Base-by-base conservation (phyloP, 2,329 filamentous ascomycete genomes). In the Amylocarpus encephaloides region DNA sequence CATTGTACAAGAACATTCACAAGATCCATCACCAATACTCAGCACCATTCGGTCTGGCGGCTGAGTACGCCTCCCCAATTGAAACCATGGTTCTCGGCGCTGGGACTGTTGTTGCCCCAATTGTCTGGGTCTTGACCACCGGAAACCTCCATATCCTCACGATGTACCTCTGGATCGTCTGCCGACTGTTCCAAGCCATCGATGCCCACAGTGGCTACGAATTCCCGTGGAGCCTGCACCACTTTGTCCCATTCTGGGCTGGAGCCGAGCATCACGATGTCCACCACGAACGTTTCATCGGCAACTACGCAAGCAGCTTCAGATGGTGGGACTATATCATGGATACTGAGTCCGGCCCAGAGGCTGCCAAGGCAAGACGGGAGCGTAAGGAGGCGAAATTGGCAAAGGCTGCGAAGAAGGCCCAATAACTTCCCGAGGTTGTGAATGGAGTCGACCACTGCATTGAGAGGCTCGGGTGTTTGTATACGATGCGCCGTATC, bases 1-100 rank as follows among this genome's bases (percentile, higher is more conserved):
- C 90, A 35, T 83, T 98, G 5, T 98, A 98, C 82, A 95, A 90
- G 76, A 80, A 84, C 65, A 88, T 98, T 64, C 93, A 98, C 80
- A 98, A 98, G 77, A 91, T 98, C 62, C 93, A 98, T 75, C 93
- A 98, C 76, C 92, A 93, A 66, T 98, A 98, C 76, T 95, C 90
- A 34, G 93, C 93, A 11, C 93, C 93, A 15, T 98, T 98, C 66
- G 93, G 93, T 60, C 78, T 98, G 47, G 92, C 93, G 16, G 92
- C 93, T 50, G 93, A 98, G 73, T 98, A 98, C 70, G 93, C 93
- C 6, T 96, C 92, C 39, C 93, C 93, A 1, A 94, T 97, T 61
- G 93, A 98, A 72, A 89, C 92, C 60, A 94, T 96, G 86, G 80
- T 94, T 50, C 83, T 98, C 44, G 93, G 92, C 35, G 77, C 95